Evolutionary conservation across 2,329 filamentous ascomycete species (phyloP), one percentile per base, ranked within the genome.

Genomic region (Colletotrichum sidae): DNA sequence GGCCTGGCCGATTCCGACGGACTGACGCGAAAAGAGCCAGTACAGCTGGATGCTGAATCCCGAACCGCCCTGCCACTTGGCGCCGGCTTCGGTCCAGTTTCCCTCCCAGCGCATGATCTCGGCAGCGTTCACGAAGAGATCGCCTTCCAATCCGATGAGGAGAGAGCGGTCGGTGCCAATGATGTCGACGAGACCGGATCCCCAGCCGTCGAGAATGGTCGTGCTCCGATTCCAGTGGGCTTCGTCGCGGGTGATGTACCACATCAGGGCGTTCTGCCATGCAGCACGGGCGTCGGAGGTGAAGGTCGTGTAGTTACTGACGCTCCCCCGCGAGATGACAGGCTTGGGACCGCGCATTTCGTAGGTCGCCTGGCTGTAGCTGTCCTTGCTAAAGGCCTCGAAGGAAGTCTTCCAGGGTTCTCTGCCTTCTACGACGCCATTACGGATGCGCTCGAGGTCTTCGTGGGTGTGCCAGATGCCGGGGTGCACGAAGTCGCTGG

Each of bases 101-200:
- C 77, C 78, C 63, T 81, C 79, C 77, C 78, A 80, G 37, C 78
- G 74, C 77, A 81, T 79, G 37, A 81, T 80, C 69, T 81, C 79
- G 1, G 78, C 80, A 0, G 79, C 78, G 39, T 81, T 81, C 17
- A 74, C 78, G 8, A 81, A 74, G 13, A 81, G 44, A 25, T 76
- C 75, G 1, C 79, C 79, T 8, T 81, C 78, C 0, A 81, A 68
- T 1, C 74, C 78, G 7, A 80, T 68, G 6, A 80, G 65, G 2
- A 81, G 73, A 1, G 77, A 77, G 1, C 69, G 70, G 57, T 79
- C 77, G 0, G 69, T 73, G 2, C 76, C 76, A 42, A 77, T 71
- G 45, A 79, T 73, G 55, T 72, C 69, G 6, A 72, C 76, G 8
- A 79, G 60, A 25, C 72, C 75, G 5, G 69, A 69, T 2, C 77